Base-by-base conservation (phyloP, 768 basidiomycete genomes). In the Sistotremastrum suecicum region DNA sequence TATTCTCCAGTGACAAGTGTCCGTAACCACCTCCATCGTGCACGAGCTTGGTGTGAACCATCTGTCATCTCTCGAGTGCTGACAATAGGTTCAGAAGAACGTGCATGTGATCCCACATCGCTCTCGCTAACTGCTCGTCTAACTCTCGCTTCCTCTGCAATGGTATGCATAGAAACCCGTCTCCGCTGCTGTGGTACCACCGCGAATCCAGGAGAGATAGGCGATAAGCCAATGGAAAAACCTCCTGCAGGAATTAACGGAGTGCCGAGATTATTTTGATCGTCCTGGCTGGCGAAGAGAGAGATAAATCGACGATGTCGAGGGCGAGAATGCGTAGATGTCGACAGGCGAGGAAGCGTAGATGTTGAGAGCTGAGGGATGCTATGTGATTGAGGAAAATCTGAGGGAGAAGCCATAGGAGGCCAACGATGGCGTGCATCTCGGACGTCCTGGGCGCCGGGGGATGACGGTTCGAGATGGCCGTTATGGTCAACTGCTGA, bases 171-270 rank as follows among this genome's bases (percentile, higher is more conserved):
- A n/a, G 49, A 38, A 48, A 68, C 60, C 51, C 75, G 60, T 50
- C 72, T 62, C 53, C 76, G 61, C 51, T 74, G 70, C 41, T 63
- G 59, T 20, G 79, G 80, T 44, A 76, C 66, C 40, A 83, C 69
- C n/a, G 71, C 67, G 53, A 85, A 86, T n/a, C 83, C 83, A 33
- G 83, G 83, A 53, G 80, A 82, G 45, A 80, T 63, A 10, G 83
- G 79, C 29, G 80, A 82, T 37, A 86, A 55, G 4, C 83, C 83
- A 51, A 86, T 84, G 52, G 79, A 77, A 62, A 86, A 77, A 5
- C 81, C 83, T 3, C 56, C 51, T 5, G 58, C 52, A 37, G 51
- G 46, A 20, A 20, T 20, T 20, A 20, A 20, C 20, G 20, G 20
- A 20, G 20, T 20, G 20, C 20, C 20, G 20, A 20, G 20, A 20